phyloP scores from a whole-genome alignment of 2,329 filamentous ascomycete genomes.

The Aspergillus japonicus region DNA sequence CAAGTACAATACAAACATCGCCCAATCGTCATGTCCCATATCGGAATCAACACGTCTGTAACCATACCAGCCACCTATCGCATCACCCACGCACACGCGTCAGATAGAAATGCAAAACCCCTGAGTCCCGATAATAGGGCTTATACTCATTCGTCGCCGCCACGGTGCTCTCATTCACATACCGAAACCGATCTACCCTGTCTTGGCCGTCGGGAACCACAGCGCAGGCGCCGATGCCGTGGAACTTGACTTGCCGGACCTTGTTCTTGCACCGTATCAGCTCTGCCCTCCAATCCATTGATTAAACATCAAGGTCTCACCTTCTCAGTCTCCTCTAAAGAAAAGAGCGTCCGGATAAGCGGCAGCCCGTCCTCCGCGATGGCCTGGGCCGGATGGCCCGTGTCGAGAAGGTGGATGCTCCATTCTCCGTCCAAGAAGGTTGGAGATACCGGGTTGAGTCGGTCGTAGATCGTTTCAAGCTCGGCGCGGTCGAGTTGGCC shows the following conservation, averaged over 20 bases:
- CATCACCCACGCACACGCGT: no score
- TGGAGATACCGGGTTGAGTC: not conserved
- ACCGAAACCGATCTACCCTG: not conserved
- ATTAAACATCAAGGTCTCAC: not conserved
- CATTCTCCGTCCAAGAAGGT: not conserved
- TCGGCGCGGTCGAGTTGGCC: not conserved
- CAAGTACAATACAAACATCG: no score
- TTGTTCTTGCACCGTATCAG: not conserved
- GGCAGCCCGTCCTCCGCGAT: not conserved
- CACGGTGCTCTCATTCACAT: not conserved
- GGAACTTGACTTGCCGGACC: not conserved
- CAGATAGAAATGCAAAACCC: conserved; percentile 1
- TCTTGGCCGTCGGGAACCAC: not conserved
- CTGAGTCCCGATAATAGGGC: not conserved
- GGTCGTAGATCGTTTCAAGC: not conserved
- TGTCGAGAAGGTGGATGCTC: not conserved
- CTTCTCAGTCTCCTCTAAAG: not conserved
- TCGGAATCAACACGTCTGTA: no score
- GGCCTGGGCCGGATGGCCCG: conserved; percentile 1
- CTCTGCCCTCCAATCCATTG: not conserved
- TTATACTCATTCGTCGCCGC: conserved; percentile 1
- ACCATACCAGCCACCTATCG: no score
- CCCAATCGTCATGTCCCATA: no score
- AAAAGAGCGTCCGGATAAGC: not conserved
- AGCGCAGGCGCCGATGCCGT: not conserved